These are phyloP conservation scores for Melampsora larici-populina DNA, from an alignment of 1,284 basidiomycete species.

Conservation along the genomic window DNA sequence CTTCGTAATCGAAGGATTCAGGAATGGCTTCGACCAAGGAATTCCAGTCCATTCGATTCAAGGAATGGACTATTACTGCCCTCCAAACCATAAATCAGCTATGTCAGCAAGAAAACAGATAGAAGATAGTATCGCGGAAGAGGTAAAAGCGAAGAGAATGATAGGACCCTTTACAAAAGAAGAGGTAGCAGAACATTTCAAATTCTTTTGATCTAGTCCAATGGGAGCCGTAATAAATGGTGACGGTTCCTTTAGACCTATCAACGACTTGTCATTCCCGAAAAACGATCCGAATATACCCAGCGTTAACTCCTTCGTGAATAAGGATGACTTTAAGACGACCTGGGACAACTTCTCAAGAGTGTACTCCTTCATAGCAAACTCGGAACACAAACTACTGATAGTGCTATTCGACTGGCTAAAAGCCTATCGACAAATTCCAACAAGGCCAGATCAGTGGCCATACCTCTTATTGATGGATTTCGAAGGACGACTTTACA, in stretches of 20 bases:
- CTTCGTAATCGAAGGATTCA: background rate
- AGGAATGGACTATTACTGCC: background rate
- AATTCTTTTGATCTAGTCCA: no score
- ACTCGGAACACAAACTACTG: no score
- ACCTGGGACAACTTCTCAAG: no score
- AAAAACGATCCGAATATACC: no score
- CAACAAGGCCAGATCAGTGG: background rate
- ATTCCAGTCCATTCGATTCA: background rate
- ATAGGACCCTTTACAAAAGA: background rate
- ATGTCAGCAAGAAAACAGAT: background rate
- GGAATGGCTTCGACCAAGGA: slow-evolving; percentile 1
- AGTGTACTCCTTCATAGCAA: no score
- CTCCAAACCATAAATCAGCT: background rate
- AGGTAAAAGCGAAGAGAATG: background rate
- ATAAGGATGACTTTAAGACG: no score
- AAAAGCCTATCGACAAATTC: slow-evolving; percentile 7
- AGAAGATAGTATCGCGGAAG: background rate
- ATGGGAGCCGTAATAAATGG: no score
- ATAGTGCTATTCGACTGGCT: slow-evolving; percentile 5
- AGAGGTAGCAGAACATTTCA: background rate
- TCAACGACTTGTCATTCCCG: no score
- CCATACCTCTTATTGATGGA: background rate
- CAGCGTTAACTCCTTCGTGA: no score
- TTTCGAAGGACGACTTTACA: background rate
- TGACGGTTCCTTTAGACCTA: no score